Evolutionary conservation across 495 filamentous ascomycete species (phyloP), one percentile per base, ranked within the genome.

Genomic region (Penicillium goetzii): DNA sequence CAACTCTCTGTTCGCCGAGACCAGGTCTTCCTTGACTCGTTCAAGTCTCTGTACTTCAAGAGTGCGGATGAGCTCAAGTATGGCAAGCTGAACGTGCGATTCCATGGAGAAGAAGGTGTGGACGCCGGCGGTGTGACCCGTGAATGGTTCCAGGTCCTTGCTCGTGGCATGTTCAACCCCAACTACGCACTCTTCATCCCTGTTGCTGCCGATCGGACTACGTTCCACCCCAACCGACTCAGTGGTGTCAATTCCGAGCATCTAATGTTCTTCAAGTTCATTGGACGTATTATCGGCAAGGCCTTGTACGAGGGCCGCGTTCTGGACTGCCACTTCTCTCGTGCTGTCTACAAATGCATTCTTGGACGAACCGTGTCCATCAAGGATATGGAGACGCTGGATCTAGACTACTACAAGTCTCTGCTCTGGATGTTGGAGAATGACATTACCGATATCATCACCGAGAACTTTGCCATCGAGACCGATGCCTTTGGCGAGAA

Each of bases 331-430:
- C 96, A 98, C 84, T 99, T 99, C 83, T 97, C 92, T 76, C 86
- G 95, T 70, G 95, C 96, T 9, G 96, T 99, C 54, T 99, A 99
- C 81, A 98, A 97, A 82, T 87, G 90, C 63, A 97, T 99, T 61
- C 85, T 99, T 34, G 91, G 96, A 63, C 93, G 95, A 69, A 84
- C 92, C 7, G 95, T 97, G 34, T 97, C 93, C 5, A 90, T 98
- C 76, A 99, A 98, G 82, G 95, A 99, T 66, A 98, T 99, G 95
- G 95, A 99, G 75, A 97, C 95, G 15, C 89, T 99, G 56, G 95
- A 99, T 75, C 87, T 97, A 25, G 93, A 98, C 66, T 98, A 98
- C 81, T 97, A 97, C 84, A 98, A 99, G 74, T 97, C 94, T n/a
- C 86, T 99, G 9, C 84, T 93, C 43, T 99, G 95, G 95, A 97